Conservation (phyloP, 768 basidiomycete genomes). For the Gymnopilus junonius region DNA sequence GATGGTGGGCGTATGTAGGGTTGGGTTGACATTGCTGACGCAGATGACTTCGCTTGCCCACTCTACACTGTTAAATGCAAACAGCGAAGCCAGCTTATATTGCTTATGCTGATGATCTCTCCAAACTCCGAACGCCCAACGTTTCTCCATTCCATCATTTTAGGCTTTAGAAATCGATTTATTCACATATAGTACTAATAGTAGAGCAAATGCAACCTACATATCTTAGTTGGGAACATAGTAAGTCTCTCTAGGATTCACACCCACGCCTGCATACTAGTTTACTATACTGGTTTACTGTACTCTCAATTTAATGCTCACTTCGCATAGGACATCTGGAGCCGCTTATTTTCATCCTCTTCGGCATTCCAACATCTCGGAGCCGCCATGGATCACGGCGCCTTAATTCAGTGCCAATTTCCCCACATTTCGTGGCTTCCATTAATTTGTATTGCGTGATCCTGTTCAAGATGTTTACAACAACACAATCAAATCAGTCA, state of each 20-base stretch:
- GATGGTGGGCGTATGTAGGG: too few species aligned
- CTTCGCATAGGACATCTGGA: background rate
- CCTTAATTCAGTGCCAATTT: slow-evolving; percentile 7
- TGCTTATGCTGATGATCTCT: background rate
- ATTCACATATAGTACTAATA: too few species aligned
- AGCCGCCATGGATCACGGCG: slow-evolving; percentile 6
- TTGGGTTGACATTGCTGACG: background rate
- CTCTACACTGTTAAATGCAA: background rate
- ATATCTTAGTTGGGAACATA: too few species aligned
- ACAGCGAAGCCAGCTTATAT: background rate
- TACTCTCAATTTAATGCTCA: background rate
- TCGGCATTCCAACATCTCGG: slow-evolving; percentile 2
- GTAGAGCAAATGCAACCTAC: too few species aligned
- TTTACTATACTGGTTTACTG: too few species aligned
- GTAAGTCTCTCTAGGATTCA: too few species aligned
- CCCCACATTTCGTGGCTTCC: slow-evolving; percentile 6
- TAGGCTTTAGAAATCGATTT: too few species aligned
- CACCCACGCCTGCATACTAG: too few species aligned
- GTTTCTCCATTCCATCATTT: too few species aligned
- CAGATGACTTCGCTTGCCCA: background rate
- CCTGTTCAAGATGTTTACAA: background rate
- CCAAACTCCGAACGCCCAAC: too few species aligned
- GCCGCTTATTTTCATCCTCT: background rate
- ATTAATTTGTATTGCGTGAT: background rate
- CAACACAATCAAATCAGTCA: slow-evolving; percentile 7